Evolutionary conservation across 495 filamentous ascomycete species (phyloP).

Genomic region (Tuber magnatum): DNA sequence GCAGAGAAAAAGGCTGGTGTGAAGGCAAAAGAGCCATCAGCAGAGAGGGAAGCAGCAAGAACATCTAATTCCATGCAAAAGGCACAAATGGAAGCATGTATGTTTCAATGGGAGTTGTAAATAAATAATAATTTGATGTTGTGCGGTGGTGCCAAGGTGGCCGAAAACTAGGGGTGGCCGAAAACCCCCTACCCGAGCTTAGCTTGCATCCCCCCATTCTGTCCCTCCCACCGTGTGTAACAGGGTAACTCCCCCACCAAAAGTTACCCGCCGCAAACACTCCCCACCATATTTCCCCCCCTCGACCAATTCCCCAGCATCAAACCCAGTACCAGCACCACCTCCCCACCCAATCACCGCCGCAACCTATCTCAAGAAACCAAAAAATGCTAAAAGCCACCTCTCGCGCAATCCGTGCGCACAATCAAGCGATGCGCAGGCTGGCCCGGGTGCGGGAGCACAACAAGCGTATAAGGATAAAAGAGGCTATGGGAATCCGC

Average conservation of each 20-base stretch:
- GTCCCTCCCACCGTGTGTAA: background rate
- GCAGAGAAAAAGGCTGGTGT: too few species aligned
- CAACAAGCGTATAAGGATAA: constrained; percentile 24
- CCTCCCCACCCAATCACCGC: constrained; percentile 6
- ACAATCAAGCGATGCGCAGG: constrained; percentile 25
- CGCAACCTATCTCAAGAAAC: constrained; percentile 1
- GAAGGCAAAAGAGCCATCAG: too few species aligned
- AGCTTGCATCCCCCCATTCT: background rate
- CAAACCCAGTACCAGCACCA: background rate
- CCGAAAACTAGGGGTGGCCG: too few species aligned
- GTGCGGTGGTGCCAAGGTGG: too few species aligned
- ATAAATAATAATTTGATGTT: too few species aligned
- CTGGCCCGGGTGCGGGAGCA: constrained; percentile 27
- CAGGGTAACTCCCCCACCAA: constrained; percentile 13
- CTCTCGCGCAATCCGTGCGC: constrained; percentile 27
- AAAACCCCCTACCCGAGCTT: too few species aligned
- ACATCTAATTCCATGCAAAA: too few species aligned
- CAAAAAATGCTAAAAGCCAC: constrained; percentile 19
- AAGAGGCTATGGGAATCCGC: constrained; percentile 25
- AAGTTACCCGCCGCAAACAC: background rate
- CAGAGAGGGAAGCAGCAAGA: too few species aligned
- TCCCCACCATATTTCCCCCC: background rate
- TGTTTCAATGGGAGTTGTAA: too few species aligned
- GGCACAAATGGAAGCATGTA: too few species aligned
- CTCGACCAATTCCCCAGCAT: background rate